Base-by-base conservation (phyloP, 345 rosid species). In the Pugionium cornutum region DNA sequence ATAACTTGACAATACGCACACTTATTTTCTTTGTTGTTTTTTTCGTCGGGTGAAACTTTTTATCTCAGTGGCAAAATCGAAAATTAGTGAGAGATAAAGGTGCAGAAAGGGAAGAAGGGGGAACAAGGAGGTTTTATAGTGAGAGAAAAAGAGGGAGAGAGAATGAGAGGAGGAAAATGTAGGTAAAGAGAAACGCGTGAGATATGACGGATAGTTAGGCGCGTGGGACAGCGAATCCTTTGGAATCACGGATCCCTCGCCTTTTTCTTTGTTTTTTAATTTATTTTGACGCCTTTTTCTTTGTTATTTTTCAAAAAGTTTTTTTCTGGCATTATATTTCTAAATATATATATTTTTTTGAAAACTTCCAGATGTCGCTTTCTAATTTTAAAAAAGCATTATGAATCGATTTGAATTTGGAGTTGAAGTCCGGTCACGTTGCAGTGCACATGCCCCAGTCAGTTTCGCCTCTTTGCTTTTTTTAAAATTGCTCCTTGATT, bases 181-280 rank as follows among this genome's bases (percentile, higher is more conserved):
- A 56, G 72, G 64, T 63, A 64, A 49, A 27, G 45, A 58, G 70
- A 50, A 47, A 49, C 62, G 75, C 66, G 83, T 55, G 82, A 36
- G 75, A 3, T 49, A 36, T 37, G 81, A 77, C 72, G 77, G 37
- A 37, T 81, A 69, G 36, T 54, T 26, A 48, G 63, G 78, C 79
- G 88, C 89, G 92, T 85, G 86, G 83, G 62, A 35, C 63, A 68
- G 70, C 56, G 69, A 75, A 75, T 49, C 59, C 81, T 53, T 69
- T 45, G 83, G 70, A 76, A 75, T 80, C 89, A 83, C 84, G 89
- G 83, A 76, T 70, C 59, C 70, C 78, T 75, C 52, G 75, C 82
- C 37, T 57, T 31, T 10, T 35, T 2, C 36, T 11, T 55, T 50
- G 18, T 18, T 18, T 31, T n/a, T 9, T 4, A 29, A 36, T 27